These are phyloP conservation scores for Scenedesmus sp. DNA, from an alignment of 163 green algal genomes.

Conservation along the genomic window DNA sequence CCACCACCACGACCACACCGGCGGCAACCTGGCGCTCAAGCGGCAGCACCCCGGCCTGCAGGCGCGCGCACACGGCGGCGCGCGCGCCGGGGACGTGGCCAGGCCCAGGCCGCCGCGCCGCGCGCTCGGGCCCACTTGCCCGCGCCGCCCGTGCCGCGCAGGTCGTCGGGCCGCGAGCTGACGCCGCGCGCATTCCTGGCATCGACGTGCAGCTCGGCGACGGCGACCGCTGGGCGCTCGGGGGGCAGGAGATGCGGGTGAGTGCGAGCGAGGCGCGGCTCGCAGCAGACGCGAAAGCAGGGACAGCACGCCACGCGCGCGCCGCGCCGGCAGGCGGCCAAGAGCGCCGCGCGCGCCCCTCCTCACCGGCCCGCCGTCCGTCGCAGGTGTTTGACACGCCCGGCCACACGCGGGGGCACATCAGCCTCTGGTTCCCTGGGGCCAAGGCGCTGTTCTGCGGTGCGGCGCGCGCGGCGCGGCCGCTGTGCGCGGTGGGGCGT, in stretches of 20 bases:
- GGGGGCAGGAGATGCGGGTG: slow-evolving; percentile 60
- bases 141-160: not conserved
- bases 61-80: slow-evolving; percentile 18
- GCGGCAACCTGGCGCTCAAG: slow-evolving; percentile 91
- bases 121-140: too few species aligned
- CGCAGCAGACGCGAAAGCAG: too few species aligned
- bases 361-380: too few species aligned
- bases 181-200: slow-evolving; percentile 86
- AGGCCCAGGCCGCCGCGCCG: too few species aligned
- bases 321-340: too few species aligned
- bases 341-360: too few species aligned
- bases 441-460: slow-evolving; percentile 82
- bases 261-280: too few species aligned
- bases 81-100: too few species aligned
- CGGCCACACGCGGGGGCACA: slow-evolving; percentile 93
- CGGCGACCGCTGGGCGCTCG: slow-evolving; percentile 59
- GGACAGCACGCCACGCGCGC: too few species aligned
- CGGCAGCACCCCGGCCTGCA: slow-evolving; percentile 36
- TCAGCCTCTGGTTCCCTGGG: slow-evolving; percentile 84
- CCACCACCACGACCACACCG: slow-evolving; percentile 90
- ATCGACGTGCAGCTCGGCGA: slow-evolving; percentile 80
- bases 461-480: too few species aligned
- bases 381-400: slow-evolving; percentile 90
- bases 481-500: too few species aligned
- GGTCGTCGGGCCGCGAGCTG: slow-evolving; percentile 74